Percentiles rank a stretch among this genome's conserved stretches.
Conservation (phyloP, 176 grass and related monocot species). For the Zizania latifolia region DNA sequence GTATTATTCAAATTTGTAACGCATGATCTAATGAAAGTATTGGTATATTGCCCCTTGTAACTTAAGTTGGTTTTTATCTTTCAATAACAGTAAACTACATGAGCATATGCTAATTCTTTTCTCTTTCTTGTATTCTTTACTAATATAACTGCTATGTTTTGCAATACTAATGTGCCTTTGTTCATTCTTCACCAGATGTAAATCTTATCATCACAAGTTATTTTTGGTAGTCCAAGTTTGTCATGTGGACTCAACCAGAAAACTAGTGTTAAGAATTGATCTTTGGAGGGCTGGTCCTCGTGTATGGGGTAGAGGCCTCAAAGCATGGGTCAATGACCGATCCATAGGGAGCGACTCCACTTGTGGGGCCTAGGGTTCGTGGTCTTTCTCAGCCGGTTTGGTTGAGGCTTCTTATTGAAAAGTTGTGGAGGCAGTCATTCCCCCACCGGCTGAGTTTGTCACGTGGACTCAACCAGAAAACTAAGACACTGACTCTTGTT, state of each 20-base stretch:
- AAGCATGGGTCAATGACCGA: no score
- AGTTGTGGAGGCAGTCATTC: no score
- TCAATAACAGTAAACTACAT: not conserved
- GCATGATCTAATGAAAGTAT: not conserved
- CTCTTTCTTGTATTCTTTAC: not conserved
- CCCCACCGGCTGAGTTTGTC: no score
- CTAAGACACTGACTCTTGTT: not conserved
- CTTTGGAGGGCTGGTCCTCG: no score
- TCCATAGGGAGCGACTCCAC: no score
- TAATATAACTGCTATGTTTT: not conserved
- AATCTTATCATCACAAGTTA: not conserved
- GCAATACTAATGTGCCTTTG: not conserved
- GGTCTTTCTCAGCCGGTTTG: no score
- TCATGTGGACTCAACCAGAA: not conserved
- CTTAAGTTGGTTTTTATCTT: not conserved
- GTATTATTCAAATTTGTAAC: not conserved
- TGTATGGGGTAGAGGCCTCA: no score
- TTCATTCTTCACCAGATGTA: slow-evolving; percentile 1
- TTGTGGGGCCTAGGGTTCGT: no score
- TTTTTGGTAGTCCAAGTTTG: slow-evolving; percentile 1
- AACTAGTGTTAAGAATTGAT: no score
- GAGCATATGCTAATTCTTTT: not conserved
- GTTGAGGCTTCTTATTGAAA: no score
- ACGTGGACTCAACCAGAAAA: not conserved
- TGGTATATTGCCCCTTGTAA: not conserved